phyloP scores from a whole-genome alignment of 1,139 yeast species.

The Geotrichum phurueaensis region DNA sequence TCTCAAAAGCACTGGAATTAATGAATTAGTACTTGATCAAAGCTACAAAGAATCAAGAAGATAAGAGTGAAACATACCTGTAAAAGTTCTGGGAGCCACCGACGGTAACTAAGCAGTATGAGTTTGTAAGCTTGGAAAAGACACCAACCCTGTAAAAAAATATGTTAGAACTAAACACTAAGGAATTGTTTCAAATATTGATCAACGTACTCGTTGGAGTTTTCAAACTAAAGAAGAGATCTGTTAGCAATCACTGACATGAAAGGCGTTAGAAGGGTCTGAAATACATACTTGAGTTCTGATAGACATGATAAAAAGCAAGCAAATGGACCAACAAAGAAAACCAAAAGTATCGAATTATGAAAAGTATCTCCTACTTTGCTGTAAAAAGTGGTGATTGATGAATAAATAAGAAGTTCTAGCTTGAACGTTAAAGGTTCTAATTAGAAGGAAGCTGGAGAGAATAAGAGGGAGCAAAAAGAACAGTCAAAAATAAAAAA shows the following conservation, averaged over 20 bases:
- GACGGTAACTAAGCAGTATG: conserved; percentile 91
- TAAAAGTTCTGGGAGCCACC: conserved; percentile 98
- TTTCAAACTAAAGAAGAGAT: conserved; percentile 57
- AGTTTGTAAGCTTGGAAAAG: conserved; percentile 91
- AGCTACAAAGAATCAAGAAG: neutral
- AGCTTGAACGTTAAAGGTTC: neutral
- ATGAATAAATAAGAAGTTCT: neutral
- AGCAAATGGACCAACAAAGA: neutral
- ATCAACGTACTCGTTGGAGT: conserved; percentile 66
- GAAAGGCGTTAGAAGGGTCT: neutral
- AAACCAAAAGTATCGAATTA: neutral
- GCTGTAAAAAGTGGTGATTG: neutral
- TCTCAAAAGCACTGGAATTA: conserved; percentile 74
- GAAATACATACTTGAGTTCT: conserved; percentile 18
- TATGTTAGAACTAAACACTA: conserved; percentile 1
- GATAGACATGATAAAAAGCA: conserved; percentile 13
- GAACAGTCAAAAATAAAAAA: neutral
- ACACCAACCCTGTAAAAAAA: conserved; percentile 62
- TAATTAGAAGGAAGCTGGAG: neutral
- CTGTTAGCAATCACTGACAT: neutral
- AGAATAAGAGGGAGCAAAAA: neutral
- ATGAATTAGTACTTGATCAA: neutral
- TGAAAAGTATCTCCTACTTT: neutral
- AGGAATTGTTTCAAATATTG: neutral
- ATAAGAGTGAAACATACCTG: conserved; percentile 26